Base-by-base conservation (phyloP, 805 yeast genomes). In the Candida anglica region DNA sequence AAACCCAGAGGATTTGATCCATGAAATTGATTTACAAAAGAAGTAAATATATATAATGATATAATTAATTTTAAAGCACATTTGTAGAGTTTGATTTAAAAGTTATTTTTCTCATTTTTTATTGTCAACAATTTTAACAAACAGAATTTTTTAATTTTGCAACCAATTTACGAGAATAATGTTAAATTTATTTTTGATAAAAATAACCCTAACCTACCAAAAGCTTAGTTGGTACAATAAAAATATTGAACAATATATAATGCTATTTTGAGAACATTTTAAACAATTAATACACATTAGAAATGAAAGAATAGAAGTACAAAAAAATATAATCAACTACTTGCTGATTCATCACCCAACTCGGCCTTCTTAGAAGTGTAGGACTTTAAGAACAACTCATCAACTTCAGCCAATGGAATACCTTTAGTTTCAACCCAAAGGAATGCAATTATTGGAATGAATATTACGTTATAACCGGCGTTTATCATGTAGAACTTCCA, bases 11-110 rank as follows among this genome's bases (percentile, higher is more conserved):
- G 69, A 66, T 19, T 56, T 67, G 40, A 42, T 67, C 27, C 71
- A 67, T 42, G 72, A 67, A 44, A 66, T 67, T 36, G 73, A 67
- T 43, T 48, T 65, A 28, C 73, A 66, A 39, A 32, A 55, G 66
- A 44, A 42, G 56, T 38, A 39, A 37, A 25, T 9, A 21, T 21
- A 21, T 9, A 21, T 11, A 21, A 21, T 11, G 50, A 51, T 37
- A 11, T 17, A 18, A 6, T 15, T 33, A 19, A 13, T 8, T 15
- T 19, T 14, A 20, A 26, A 9, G 25, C 15, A 20, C 6, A 19
- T 17, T 11, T 28, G 19, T 8, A 15, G 21, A 11, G 8, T 17
- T 13, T 13, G 21, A 14, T 8, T 8, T 28, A 7, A 28, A 15
- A 10, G 15, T 21, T 16, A 8, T n/a, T 15, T 8, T 9, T 6